A percentile compares a stretch with the other conserved stretches of the same genome.
Conservation (phyloP, 805 yeast genomes). For the Blastobotrys attinorum region DNA sequence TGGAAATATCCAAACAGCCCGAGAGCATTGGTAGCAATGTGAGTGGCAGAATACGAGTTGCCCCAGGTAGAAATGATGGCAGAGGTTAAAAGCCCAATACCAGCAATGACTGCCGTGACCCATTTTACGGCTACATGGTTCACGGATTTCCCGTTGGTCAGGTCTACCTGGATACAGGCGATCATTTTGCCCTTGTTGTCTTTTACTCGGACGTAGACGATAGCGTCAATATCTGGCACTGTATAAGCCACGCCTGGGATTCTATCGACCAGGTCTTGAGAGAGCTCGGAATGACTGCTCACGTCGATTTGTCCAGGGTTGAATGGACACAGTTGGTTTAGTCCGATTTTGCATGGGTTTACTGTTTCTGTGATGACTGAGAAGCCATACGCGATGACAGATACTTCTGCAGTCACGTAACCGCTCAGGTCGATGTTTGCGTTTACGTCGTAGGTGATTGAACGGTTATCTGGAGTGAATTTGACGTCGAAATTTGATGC, state of each 20-base stretch:
- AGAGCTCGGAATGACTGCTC: slow-evolving; percentile 53
- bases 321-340: slow-evolving; percentile 73
- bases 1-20: slow-evolving; percentile 84
- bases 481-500: slow-evolving; percentile 69
- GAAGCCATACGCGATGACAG: slow-evolving; percentile 83
- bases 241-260: slow-evolving; percentile 82
- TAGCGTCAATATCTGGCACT: slow-evolving; percentile 84
- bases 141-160: slow-evolving; percentile 73
- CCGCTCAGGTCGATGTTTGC: slow-evolving; percentile 62
- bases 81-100: slow-evolving; percentile 77
- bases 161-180: slow-evolving; percentile 70
- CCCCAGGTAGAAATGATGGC: slow-evolving; percentile 79
- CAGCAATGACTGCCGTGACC: slow-evolving; percentile 90
- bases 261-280: slow-evolving; percentile 39
- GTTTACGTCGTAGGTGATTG: slow-evolving; percentile 61
- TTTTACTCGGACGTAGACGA: slow-evolving; percentile 46
- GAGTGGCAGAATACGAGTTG: slow-evolving; percentile 82
- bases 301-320: slow-evolving; percentile 76
- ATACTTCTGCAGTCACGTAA: slow-evolving; percentile 58
- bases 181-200: slow-evolving; percentile 31
- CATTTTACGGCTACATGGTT: slow-evolving; percentile 77
- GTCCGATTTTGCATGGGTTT: slow-evolving; percentile 47
- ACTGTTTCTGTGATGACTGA: slow-evolving; percentile 48
- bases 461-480: slow-evolving; percentile 62
- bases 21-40: slow-evolving; percentile 78